phyloP scores from a whole-genome alignment of 805 yeast species.

The Phaffomyces thermotolerans region DNA sequence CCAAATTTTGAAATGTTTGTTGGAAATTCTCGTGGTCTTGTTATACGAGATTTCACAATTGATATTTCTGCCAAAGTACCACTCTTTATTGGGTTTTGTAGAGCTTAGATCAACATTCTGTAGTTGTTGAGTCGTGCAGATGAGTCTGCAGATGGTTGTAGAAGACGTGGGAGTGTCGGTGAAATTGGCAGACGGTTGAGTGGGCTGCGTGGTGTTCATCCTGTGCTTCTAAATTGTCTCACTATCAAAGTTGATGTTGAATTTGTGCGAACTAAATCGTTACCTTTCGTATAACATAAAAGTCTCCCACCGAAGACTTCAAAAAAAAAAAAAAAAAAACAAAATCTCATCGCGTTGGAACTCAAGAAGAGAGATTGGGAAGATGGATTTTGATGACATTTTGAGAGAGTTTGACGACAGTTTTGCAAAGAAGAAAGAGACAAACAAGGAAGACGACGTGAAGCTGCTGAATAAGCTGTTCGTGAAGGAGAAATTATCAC shows the following conservation, averaged over 20 bases:
- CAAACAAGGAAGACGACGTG: slow-evolving; percentile 23
- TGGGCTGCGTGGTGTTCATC: neutral
- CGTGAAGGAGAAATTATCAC: slow-evolving; percentile 81
- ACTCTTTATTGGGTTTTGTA: slow-evolving; percentile 33
- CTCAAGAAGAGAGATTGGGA: too few species aligned
- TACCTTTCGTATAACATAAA: too few species aligned
- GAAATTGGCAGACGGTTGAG: too few species aligned
- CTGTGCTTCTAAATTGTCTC: too few species aligned
- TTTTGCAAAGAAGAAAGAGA: slow-evolving; percentile 19
- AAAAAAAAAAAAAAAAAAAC: too few species aligned
- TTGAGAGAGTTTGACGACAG: slow-evolving; percentile 54
- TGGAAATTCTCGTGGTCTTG: slow-evolving; percentile 61
- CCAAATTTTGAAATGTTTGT: slow-evolving; percentile 68
- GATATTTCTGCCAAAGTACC: slow-evolving; percentile 72
- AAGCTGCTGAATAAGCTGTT: slow-evolving; percentile 55
- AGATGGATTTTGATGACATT: slow-evolving; percentile 57
- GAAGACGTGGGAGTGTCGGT: too few species aligned
- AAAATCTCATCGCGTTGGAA: too few species aligned
- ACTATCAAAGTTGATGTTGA: too few species aligned
- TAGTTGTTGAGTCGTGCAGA: slow-evolving; percentile 54
- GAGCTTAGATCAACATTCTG: slow-evolving; percentile 38
- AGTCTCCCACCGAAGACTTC: too few species aligned
- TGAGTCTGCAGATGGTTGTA: slow-evolving; percentile 43
- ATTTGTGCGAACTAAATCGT: too few species aligned
- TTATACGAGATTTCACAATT: slow-evolving; percentile 57